phyloP scores from a whole-genome alignment of 1,284 basidiomycete genomes.

The Leccinum variabile region DNA sequence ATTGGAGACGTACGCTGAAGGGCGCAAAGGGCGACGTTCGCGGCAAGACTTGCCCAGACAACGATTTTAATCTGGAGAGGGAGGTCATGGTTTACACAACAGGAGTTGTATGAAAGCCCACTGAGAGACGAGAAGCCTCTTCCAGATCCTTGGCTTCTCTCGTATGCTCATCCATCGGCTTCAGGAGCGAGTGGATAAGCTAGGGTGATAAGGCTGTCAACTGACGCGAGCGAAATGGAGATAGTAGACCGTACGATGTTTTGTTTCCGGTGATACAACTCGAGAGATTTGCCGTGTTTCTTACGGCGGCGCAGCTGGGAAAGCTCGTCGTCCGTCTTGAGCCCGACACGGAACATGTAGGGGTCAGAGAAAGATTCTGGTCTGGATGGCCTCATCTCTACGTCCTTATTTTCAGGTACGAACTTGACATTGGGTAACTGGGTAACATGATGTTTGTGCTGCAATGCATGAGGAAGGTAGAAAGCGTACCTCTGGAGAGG shows the following conservation, averaged over 20 bases:
- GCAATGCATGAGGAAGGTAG: neutral
- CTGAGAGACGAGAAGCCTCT: conserved; percentile 62
- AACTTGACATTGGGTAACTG: conserved; percentile 38
- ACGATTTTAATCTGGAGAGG: too few species aligned
- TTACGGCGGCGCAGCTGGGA: conserved; percentile 50
- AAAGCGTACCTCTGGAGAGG: conserved; percentile 13
- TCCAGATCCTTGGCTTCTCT: conserved; percentile 68
- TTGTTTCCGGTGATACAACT: conserved; percentile 77
- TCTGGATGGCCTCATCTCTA: conserved; percentile 42
- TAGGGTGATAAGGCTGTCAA: conserved; percentile 31
- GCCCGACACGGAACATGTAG: conserved; percentile 54
- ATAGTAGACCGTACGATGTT: conserved; percentile 61
- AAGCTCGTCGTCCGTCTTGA: conserved; percentile 63
- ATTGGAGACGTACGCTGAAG: too few species aligned
- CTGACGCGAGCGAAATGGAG: conserved; percentile 4
- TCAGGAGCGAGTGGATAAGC: conserved; percentile 83
- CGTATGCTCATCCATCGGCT: conserved; percentile 86
- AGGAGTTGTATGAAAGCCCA: conserved; percentile 35
- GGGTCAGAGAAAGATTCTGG: conserved; percentile 48
- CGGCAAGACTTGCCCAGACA: too few species aligned
- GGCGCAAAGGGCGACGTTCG: too few species aligned
- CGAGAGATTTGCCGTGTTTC: conserved; percentile 61
- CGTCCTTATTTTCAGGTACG: conserved; percentile 26
- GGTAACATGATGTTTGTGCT: neutral
- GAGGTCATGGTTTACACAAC: too few species aligned